Evolutionary conservation across 2,329 filamentous ascomycete genomes (phyloP), one percentile per base, ranked within the genome.

Genomic region (Aspergillus glaucus): DNA sequence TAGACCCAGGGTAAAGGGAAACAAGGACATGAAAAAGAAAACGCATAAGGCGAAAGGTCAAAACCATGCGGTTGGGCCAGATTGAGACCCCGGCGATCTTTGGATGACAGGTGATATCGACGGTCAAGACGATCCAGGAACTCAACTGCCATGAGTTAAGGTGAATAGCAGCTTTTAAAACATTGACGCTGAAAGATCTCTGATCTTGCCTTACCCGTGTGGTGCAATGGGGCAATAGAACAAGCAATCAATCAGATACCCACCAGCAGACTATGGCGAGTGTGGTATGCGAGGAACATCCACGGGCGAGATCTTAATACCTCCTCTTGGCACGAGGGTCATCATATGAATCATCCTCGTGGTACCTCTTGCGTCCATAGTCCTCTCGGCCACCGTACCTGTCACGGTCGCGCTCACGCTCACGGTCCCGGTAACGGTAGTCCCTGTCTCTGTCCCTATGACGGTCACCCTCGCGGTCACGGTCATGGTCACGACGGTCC

Each of bases 331-430:
- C 75, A 58, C 81, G 77, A 45, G 77, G 75, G 69, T 95, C 91
- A 64, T 95, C 89, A 72, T 91, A 85, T 56, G 81, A 80, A 65
- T 84, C 84, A 63, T 86, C 86, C 46, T 94, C 90, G 69, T 87
- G 89, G 46, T 83, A 78, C 65, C 85, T 81, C 63, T 76, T 87
- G 80, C 65, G 81, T 70, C 69, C 73, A 50, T 78, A 74, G 45
- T 79, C 79, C 56, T 81, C 76, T 44, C 77, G 73, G 55, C 73
- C 70, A 49, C 65, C 66, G 43, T 75, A 72, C 51, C 72, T 67
- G 52, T 77, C 75, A 44, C 72, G 65, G 49, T 73, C 72, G 46
- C 79, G 74, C 54, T 80, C 73, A 52, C 69, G 65, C 50, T 69
- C 65, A 30, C 67, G 64, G 48, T 71, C 66, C 39, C 72, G 55